Conservation (phyloP, 441 rosid species). For the Euphorbia celastroides region DNA sequence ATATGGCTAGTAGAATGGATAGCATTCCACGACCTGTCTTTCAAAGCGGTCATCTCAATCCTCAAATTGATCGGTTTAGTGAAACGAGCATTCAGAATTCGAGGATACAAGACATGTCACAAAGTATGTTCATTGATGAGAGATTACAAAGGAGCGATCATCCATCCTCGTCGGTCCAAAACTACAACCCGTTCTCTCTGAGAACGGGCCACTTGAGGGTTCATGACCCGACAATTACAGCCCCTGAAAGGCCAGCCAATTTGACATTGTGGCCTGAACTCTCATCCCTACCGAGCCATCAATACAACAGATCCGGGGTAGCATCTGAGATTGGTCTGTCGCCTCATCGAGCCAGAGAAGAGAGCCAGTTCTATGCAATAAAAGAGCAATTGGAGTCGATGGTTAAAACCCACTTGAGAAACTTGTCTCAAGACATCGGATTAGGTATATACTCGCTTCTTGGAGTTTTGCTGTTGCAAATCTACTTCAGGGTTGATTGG, state of each 20-base stretch:
- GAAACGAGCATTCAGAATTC: constrained; percentile 31
- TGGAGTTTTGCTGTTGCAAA: no score
- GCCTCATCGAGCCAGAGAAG: constrained; percentile 33
- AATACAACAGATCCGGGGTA: constrained; percentile 36
- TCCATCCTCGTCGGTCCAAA: constrained; percentile 38
- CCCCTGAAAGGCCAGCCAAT: constrained; percentile 30
- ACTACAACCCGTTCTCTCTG: constrained; percentile 32
- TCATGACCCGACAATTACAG: constrained; percentile 30
- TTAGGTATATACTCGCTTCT: constrained; percentile 76
- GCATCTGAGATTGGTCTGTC: constrained; percentile 27
- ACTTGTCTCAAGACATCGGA: constrained; percentile 51
- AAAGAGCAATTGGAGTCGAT: constrained; percentile 67
- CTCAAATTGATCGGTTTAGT: constrained; percentile 43
- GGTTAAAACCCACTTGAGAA: constrained; percentile 66
- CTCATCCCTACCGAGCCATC: constrained; percentile 29
- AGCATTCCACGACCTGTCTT: constrained; percentile 38
- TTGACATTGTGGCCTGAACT: constrained; percentile 53
- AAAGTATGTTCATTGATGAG: constrained; percentile 35
- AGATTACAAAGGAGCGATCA: constrained; percentile 27
- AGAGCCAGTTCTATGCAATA: constrained; percentile 35
- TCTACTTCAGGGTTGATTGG: no score
- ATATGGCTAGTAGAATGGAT: constrained; percentile 40
- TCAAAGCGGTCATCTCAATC: constrained; percentile 29
- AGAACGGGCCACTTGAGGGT: constrained; percentile 39
- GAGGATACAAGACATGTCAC: constrained; percentile 32